These are phyloP conservation scores for Penicillium bovifimosum DNA, from an alignment of 495 filamentous ascomycete genomes.

Conservation along the genomic window DNA sequence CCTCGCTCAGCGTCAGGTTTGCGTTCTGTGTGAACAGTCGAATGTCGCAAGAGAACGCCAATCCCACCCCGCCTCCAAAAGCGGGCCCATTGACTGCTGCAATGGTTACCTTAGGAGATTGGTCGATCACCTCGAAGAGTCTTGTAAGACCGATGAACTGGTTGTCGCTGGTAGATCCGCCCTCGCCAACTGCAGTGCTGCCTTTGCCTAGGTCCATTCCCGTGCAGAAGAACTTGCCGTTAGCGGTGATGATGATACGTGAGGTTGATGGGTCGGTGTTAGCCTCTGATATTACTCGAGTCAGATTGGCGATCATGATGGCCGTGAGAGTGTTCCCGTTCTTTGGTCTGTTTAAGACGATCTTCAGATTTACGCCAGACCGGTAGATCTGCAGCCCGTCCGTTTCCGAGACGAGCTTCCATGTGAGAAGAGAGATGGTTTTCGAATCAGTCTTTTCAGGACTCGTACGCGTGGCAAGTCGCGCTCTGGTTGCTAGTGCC, in stretches of 20 bases:
- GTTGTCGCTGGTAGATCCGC: conserved; percentile 6
- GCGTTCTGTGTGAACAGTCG: conserved; percentile 19
- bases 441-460: not conserved
- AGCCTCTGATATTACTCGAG: conserved; percentile 13
- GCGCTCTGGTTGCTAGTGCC: conserved; percentile 20
- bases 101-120: conserved; percentile 33
- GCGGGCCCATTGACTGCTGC: conserved; percentile 33
- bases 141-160: conserved; percentile 19
- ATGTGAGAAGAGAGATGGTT: conserved; percentile 2
- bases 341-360: conserved; percentile 26
- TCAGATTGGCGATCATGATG: conserved; percentile 26
- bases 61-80: conserved; percentile 35
- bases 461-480: not conserved
- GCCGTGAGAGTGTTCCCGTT: conserved; percentile 35
- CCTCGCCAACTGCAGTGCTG: conserved; percentile 16
- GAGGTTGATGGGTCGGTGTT: conserved; percentile 19
- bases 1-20: conserved; percentile 29
- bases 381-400: conserved; percentile 18
- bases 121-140: conserved; percentile 29
- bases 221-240: conserved; percentile 39
- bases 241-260: conserved; percentile 29
- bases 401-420: conserved; percentile 10
- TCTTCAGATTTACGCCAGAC: conserved; percentile 25
- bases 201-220: conserved; percentile 33
- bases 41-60: conserved; percentile 36